A percentile compares a stretch with the other conserved stretches of the same genome.
phyloP scores from a whole-genome alignment of 2,329 filamentous ascomycete species.

The Stylonectria norvegica region DNA sequence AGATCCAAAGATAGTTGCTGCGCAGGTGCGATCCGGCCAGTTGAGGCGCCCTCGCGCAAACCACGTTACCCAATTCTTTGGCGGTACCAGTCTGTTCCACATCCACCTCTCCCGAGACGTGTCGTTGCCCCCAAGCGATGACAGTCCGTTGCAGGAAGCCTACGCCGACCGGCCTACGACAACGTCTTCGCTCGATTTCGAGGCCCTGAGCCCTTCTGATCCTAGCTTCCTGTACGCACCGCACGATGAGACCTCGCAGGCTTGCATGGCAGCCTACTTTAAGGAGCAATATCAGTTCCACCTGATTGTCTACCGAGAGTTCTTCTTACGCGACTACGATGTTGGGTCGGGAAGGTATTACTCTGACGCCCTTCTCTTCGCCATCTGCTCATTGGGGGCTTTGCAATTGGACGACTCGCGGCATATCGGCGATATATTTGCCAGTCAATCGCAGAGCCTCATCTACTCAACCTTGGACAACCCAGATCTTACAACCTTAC shows the following conservation, averaged over 20 bases:
- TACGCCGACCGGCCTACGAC: conserved; percentile 9
- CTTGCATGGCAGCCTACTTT: conserved; percentile 48
- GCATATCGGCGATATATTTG: conserved; percentile 41
- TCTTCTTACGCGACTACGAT: conserved; percentile 49
- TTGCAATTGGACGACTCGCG: conserved; percentile 42
- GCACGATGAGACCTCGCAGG: conserved; percentile 42
- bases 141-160: conserved; percentile 12
- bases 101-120: conserved; percentile 32
- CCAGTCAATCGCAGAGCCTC: conserved; percentile 43
- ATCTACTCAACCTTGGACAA: conserved; percentile 43
- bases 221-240: conserved; percentile 37
- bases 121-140: conserved; percentile 16
- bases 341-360: conserved; percentile 45
- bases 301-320: conserved; percentile 50
- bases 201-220: conserved; percentile 11
- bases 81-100: conserved; percentile 46
- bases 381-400: conserved; percentile 48
- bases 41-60: conserved; percentile 39
- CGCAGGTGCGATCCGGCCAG: conserved; percentile 33
- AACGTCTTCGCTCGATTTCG: conserved; percentile 7
- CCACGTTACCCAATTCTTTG: conserved; percentile 45
- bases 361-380: conserved; percentile 46
- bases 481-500: conserved; percentile 45
- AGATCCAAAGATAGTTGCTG: conserved; percentile 31
- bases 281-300: conserved; percentile 46